These are phyloP conservation scores for Pleurotus sapidus DNA, from an alignment of 768 basidiomycete genomes.

Conservation along the genomic window DNA sequence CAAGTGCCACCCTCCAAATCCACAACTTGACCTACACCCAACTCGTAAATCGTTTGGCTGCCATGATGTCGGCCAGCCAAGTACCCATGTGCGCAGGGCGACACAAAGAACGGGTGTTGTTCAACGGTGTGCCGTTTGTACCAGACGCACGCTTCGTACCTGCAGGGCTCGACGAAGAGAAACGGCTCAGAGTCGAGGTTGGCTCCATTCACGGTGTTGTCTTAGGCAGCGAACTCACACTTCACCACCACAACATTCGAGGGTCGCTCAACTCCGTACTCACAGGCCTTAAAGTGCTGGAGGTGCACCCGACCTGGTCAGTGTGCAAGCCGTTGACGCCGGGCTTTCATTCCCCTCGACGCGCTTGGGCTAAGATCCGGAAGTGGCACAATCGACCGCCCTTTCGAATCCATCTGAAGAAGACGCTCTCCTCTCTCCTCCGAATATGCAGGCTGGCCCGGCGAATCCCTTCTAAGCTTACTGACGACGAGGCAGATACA, in stretches of 20 bases:
- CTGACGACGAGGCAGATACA: conserved; percentile 24
- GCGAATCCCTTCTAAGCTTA: conserved; percentile 27
- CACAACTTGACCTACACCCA: conserved; percentile 51
- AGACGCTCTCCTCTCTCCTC: conserved; percentile 42
- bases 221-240: conserved; percentile 58
- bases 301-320: conserved; percentile 59
- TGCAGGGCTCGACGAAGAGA: conserved; percentile 35
- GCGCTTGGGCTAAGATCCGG: conserved; percentile 50
- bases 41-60: conserved; percentile 41
- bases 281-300: conserved; percentile 46
- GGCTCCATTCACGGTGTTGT: conserved; percentile 63
- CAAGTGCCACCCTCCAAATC: conserved; percentile 42
- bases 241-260: conserved; percentile 61
- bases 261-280: conserved; percentile 55
- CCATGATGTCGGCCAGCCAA: conserved; percentile 39
- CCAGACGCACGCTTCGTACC: conserved; percentile 46
- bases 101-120: conserved; percentile 47
- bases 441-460: conserved; percentile 41
- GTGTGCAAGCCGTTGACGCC: conserved; percentile 41
- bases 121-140: conserved; percentile 54
- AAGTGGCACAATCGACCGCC: conserved; percentile 54
- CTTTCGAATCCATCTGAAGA: conserved; percentile 52
- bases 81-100: conserved; percentile 49
- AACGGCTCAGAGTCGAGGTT: conserved; percentile 45
- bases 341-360: conserved; percentile 24